Evolutionary conservation across 2,329 filamentous ascomycete species (phyloP).

Genomic region (Diaporthe helianthi): DNA sequence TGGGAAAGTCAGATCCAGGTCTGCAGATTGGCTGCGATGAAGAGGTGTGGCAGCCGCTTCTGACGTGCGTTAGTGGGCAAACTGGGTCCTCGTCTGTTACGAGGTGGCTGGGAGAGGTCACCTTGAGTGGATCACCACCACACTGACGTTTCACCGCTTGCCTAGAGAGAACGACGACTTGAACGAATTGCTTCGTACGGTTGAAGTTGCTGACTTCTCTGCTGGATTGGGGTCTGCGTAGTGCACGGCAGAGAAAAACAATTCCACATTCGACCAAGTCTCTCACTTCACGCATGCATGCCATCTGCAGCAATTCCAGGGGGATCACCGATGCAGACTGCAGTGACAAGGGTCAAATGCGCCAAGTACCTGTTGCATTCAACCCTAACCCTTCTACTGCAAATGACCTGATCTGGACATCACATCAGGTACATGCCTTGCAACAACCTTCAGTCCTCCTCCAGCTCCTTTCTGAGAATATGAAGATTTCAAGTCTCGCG

Average conservation of each 20-base stretch:
- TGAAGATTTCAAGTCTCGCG: too few relatives aligned
- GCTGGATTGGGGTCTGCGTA: neutral
- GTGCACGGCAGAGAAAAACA: neutral
- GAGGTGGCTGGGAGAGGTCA: conserved; percentile 16
- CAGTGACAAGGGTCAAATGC: neutral
- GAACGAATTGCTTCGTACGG: neutral
- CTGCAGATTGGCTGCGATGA: conserved; percentile 7
- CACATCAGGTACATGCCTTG: too few relatives aligned
- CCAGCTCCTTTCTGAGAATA: too few relatives aligned
- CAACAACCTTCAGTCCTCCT: too few relatives aligned
- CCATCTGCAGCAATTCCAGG: neutral
- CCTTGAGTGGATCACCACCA: conserved; percentile 11
- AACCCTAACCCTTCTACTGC: neutral
- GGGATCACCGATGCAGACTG: neutral
- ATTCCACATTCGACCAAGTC: neutral
- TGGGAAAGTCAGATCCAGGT: neutral
- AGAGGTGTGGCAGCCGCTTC: conserved; percentile 7
- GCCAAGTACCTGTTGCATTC: neutral
- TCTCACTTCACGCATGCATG: neutral
- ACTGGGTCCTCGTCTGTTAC: conserved; percentile 9
- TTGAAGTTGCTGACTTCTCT: neutral
- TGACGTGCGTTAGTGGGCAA: conserved; percentile 14
- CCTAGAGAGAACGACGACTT: neutral
- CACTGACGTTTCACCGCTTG: conserved; percentile 16
- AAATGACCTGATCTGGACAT: neutral